Evolutionary conservation across 306 rosid genomes (phyloP), one percentile per base, ranked within the genome.

Genomic region (Prunus mongolica): DNA sequence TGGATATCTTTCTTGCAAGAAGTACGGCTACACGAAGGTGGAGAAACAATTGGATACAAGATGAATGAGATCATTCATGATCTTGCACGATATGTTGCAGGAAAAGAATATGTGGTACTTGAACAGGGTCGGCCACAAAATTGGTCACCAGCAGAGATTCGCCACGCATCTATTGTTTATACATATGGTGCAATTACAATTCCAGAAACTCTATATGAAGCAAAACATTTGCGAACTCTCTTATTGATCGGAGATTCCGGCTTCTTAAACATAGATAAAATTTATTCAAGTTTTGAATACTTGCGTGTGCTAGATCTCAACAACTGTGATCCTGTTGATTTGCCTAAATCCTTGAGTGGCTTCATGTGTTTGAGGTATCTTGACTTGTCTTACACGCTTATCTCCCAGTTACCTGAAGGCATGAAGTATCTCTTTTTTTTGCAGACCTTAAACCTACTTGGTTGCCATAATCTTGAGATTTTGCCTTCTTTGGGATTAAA

Each of bases 1-100:
- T 72, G 73, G 74, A 72, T 74, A 28, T 73, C 82, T 0, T 72
- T 79, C 62, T 73, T 79, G 28, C 45, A 73, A 28, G 78, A 79
- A 41, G 34, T 24, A 16, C 2, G 11, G 1, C 2, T 3, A 1
- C 16, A 22, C 14, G 15, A 19, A 3, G 1, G 49, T 27, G 58
- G 60, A 6, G 28, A n/a, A 30, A n/a, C 16, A 4, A 2, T 13
- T 44, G 20, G 64, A 66, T 79, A 79, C 44, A 65, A 30, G 19
- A 64, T 55, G 74, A 44, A 68, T 27, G 69, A 77, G 68, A 38
- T 67, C n/a, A 45, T 73, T 67, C 71, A 73, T 46, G 61, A 79
- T 56, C 74, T 56, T 73, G 78, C 78, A 6, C 8, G 8, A 32
- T 6, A 24, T 65, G 12, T 67, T 28, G 74, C 24, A 8, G 69